Conservation (phyloP, 768 basidiomycete genomes). For the Roridomyces roridus region DNA sequence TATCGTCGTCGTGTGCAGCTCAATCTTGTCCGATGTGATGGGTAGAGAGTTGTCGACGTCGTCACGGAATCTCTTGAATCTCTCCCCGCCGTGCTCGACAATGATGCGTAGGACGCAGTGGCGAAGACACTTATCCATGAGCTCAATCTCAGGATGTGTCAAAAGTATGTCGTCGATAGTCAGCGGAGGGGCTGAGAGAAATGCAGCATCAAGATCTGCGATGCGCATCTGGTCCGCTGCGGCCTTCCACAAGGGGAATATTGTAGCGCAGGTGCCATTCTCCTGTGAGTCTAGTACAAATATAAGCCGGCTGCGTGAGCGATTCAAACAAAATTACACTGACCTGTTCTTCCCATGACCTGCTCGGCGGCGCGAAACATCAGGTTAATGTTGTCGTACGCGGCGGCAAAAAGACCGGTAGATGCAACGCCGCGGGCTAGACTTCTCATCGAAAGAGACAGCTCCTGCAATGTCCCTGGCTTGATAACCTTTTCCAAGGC, state of each 20-base stretch:
- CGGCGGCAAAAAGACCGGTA: slow-evolving; percentile 19
- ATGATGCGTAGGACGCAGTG: slow-evolving; percentile 38
- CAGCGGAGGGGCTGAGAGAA: slow-evolving; percentile 31
- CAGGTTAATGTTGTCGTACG: too few species aligned
- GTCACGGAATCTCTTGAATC: slow-evolving; percentile 31
- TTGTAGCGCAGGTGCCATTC: slow-evolving; percentile 45
- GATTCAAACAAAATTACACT: too few species aligned
- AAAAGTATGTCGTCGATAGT: slow-evolving; percentile 34
- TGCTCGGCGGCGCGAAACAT: too few species aligned
- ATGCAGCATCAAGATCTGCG: slow-evolving; percentile 21
- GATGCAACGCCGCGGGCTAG: slow-evolving; percentile 28
- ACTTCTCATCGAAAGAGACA: slow-evolving; percentile 30
- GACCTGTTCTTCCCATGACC: slow-evolving; percentile 36
- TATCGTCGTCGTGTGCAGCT: slow-evolving; percentile 33
- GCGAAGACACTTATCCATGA: slow-evolving; percentile 23
- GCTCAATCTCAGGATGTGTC: slow-evolving; percentile 20
- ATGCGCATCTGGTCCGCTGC: slow-evolving; percentile 30
- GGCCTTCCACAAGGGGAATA: slow-evolving; percentile 34
- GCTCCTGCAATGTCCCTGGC: slow-evolving; percentile 27
- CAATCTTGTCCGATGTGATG: slow-evolving; percentile 29
- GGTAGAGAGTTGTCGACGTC: slow-evolving; percentile 19
- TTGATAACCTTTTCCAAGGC: background rate
- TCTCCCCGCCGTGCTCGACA: slow-evolving; percentile 34
- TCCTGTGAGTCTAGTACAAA: slow-evolving; percentile 23
- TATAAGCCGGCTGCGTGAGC: too few species aligned